These are phyloP conservation scores for Mrakia frigida DNA, from an alignment of 768 basidiomycete species.

Conservation along the genomic window DNA sequence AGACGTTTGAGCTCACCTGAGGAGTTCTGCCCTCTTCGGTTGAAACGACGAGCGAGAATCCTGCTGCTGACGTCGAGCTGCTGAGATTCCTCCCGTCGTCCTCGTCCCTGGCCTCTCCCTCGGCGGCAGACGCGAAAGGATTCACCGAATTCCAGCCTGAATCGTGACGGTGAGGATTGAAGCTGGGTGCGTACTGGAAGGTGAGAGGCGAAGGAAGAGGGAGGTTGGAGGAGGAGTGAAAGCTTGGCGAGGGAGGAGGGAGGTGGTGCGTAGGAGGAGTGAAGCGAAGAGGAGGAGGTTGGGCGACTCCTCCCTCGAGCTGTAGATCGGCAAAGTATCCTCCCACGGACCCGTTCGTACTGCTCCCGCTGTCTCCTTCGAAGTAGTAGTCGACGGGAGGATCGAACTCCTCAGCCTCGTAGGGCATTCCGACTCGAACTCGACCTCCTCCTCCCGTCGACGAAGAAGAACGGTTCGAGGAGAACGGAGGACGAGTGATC, in stretches of 20 bases:
- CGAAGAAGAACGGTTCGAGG: neutral
- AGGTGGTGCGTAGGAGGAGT: neutral
- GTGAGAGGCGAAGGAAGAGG: neutral
- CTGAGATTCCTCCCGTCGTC: too few relatives aligned
- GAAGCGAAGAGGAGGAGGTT: neutral
- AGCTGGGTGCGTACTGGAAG: neutral
- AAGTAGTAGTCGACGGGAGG: neutral
- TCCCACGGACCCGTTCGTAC: neutral
- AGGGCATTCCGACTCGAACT: neutral
- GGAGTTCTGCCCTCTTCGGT: neutral
- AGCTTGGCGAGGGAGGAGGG: neutral
- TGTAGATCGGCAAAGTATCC: neutral
- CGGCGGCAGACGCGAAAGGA: neutral
- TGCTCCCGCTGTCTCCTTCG: neutral
- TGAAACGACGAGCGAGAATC: neutral
- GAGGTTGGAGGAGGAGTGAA: neutral
- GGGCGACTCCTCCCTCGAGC: neutral
- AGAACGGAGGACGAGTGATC: neutral
- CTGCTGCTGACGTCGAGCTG: neutral
- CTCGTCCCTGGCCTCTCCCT: neutral
- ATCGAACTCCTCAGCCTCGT: neutral
- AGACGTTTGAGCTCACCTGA: neutral
- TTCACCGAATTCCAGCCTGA: neutral
- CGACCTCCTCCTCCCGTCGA: neutral
- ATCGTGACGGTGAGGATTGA: neutral